Evolutionary conservation across 148 eudicot species (phyloP), one percentile per base, ranked within the genome.

Genomic region (Arbutus unedo): DNA sequence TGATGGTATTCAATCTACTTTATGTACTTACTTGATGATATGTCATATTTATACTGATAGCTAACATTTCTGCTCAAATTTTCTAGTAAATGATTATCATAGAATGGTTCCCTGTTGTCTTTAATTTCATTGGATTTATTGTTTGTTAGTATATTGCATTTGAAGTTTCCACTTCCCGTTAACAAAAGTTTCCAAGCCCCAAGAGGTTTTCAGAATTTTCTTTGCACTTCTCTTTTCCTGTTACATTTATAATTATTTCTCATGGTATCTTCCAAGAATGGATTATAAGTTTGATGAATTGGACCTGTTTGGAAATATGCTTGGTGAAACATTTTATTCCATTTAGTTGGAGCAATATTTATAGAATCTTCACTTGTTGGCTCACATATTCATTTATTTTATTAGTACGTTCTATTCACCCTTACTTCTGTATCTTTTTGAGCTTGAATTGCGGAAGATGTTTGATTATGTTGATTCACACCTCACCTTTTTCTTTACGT

Each of bases 251-350:
- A 2, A 18, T 73, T 18, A 47, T 11, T 70, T 70, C n/a, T 70
- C 51, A 73, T 45, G 21, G 76, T 45, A 53, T 73, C 41, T 74
- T 49, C 60, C 79, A 76, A 51, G 41, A 53, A 21, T 53, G 55
- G 44, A 11, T 6, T 25, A 16, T 3, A 16, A 55, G 66, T 54
- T 44, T 31, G 11, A 49, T 49, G 31, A 15, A 16, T 77, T 21
- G 16, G 62, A 41, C 48, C 15, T 77, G 64, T 19, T 6, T 77
- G 64, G 56, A 21, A n/a, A 74, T 38, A 48, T 51, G 45, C 13
- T 55, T 54, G 66, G 79, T 8, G 79, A 21, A 15, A 16, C 55
- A 48, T 78, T 78, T 55, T 78, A 50, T 25, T 78, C 25, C 16
- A 16, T 78, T 54, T 56, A 3, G 50, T 38, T 78, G 80, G 50